A percentile compares a stretch with the other conserved stretches of the same genome.
These are phyloP conservation scores for Gentiana dahurica DNA, from an alignment of 257 asterid species.

Conservation along the genomic window DNA sequence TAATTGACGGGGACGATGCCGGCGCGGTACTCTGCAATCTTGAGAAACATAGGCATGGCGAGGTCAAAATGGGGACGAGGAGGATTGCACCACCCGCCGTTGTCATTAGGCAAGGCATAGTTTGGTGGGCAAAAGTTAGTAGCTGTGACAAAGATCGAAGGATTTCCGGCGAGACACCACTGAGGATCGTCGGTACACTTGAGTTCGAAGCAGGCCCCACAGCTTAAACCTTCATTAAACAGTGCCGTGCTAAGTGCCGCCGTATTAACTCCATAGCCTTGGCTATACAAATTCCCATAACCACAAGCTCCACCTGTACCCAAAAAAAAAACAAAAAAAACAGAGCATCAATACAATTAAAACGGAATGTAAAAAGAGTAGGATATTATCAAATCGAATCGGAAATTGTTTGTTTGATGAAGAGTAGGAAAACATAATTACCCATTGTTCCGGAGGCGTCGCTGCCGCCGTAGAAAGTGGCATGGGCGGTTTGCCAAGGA, in stretches of 20 bases:
- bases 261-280: constrained; percentile 71
- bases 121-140: constrained; percentile 85
- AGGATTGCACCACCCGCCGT: constrained; percentile 92
- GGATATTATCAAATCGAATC: too few relatives aligned
- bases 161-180: constrained; percentile 62
- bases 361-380: too few relatives aligned
- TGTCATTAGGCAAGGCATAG: constrained; percentile 47
- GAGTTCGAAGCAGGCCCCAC: constrained; percentile 75
- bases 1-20: constrained; percentile 71
- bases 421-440: constrained; percentile 8
- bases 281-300: constrained; percentile 75
- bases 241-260: constrained; percentile 75
- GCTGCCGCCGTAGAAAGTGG: constrained; percentile 84
- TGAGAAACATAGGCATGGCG: constrained; percentile 79
- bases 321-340: neutral
- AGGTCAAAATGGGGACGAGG: constrained; percentile 75
- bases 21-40: constrained; percentile 60
- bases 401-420: neutral
- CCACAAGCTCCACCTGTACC: constrained; percentile 64
- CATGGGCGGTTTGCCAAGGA: constrained; percentile 66
- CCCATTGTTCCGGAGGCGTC: constrained; percentile 99
- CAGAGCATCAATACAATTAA: too few relatives aligned
- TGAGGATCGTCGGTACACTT: constrained; percentile 40
- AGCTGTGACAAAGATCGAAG: constrained; percentile 59
- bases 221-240: constrained; percentile 62